Percentiles rank a stretch among this genome's conserved stretches.
Conservation (phyloP, 2,329 filamentous ascomycete species). For the Venturiaceae sp. region DNA sequence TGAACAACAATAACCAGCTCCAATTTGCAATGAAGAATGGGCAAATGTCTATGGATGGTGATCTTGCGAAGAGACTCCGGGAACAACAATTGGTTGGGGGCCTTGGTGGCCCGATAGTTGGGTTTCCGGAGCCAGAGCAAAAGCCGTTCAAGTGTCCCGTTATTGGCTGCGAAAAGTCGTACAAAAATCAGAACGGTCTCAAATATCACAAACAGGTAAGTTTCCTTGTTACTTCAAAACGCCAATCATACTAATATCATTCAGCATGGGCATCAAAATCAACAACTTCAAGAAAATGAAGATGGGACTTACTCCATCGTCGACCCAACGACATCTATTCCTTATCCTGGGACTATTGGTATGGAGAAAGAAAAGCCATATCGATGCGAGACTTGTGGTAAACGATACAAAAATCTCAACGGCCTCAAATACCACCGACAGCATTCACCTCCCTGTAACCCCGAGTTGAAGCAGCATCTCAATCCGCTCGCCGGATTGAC, state of each 20-base stretch:
- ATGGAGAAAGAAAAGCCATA: conserved; percentile 99
- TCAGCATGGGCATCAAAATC: conserved; percentile 86
- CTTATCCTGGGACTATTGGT: conserved; percentile 91
- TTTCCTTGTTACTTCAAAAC: not conserved
- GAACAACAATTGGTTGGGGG: conserved; percentile 55
- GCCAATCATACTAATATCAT: conserved; percentile 4
- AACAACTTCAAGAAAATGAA: conserved; percentile 91
- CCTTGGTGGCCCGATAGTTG: conserved; percentile 31
- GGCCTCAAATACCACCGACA: conserved; percentile 80
- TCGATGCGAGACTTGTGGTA: conserved; percentile 91
- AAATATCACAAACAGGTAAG: conserved; percentile 73
- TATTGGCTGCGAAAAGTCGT: conserved; percentile 97
- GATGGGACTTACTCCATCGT: conserved; percentile 98
- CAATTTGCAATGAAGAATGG: conserved; percentile 67
- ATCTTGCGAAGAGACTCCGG: conserved; percentile 57
- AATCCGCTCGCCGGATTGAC: conserved; percentile 12
- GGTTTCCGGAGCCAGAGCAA: conserved; percentile 57
- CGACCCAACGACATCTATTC: conserved; percentile 86
- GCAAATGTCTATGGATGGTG: conserved; percentile 63
- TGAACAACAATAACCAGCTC: conserved; percentile 53
- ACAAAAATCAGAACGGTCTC: conserved; percentile 98
- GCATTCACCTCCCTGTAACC: conserved; percentile 80
- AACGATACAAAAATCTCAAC: conserved; percentile 98
- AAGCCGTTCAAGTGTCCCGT: conserved; percentile 98
- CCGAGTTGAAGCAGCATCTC: conserved; percentile 55